phyloP scores from a whole-genome alignment of 2,329 filamentous ascomycete species.

The Akanthomyces muscarius region DNA sequence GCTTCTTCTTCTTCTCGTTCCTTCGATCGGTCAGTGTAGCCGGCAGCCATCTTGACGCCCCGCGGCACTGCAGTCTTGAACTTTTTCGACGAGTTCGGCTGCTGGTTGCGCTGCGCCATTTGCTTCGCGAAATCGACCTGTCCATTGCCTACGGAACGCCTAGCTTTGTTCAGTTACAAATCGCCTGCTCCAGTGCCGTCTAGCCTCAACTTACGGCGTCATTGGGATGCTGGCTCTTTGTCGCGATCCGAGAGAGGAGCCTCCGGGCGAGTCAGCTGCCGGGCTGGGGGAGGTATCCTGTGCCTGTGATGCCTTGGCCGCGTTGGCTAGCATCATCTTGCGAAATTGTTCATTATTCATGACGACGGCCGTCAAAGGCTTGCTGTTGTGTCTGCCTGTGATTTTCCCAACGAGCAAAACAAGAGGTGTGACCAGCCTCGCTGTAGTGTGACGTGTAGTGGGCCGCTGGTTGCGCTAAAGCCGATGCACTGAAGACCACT shows the following conservation, averaged over 20 bases:
- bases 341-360: slow-evolving; percentile 99
- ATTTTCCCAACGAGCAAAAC: neutral
- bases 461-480: neutral
- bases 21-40: slow-evolving; percentile 80
- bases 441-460: neutral
- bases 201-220: slow-evolving; percentile 67
- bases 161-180: slow-evolving; percentile 27
- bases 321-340: slow-evolving; percentile 60
- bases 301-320: slow-evolving; percentile 36
- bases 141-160: slow-evolving; percentile 56
- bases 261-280: slow-evolving; percentile 25
- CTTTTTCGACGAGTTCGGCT: slow-evolving; percentile 59
- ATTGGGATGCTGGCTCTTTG: slow-evolving; percentile 82
- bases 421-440: neutral
- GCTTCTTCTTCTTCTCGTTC: slow-evolving; percentile 53
- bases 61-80: slow-evolving; percentile 77
- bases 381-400: neutral
- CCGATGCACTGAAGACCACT: neutral
- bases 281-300: slow-evolving; percentile 43
- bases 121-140: slow-evolving; percentile 77
- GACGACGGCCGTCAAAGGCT: slow-evolving; percentile 7
- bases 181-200: neutral
- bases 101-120: slow-evolving; percentile 66
- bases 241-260: slow-evolving; percentile 64
- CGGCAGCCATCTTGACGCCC: slow-evolving; percentile 72